These are phyloP conservation scores for Axilococcus clingmanii DNA, from an alignment of 139 green algal genomes.

Conservation along the genomic window DNA sequence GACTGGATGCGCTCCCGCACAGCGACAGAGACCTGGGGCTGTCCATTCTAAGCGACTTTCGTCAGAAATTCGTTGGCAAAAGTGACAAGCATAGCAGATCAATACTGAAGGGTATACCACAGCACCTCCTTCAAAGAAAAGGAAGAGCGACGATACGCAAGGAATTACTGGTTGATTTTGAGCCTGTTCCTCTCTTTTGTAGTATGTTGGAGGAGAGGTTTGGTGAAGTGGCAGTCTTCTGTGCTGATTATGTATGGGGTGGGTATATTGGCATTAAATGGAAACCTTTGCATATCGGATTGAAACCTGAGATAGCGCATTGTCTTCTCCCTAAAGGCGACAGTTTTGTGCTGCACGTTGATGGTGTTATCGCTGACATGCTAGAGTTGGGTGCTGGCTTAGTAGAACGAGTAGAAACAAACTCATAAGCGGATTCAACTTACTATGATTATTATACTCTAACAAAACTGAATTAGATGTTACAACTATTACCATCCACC, in stretches of 20 bases:
- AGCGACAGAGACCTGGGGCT: not conserved
- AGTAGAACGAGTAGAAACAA: constrained; percentile 11
- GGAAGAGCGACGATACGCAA: constrained; percentile 26
- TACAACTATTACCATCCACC: too few relatives aligned
- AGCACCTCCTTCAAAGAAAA: constrained; percentile 25
- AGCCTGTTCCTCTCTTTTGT: constrained; percentile 43
- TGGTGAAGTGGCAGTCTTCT: constrained; percentile 45
- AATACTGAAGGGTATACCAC: constrained; percentile 25
- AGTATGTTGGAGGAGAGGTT: constrained; percentile 30
- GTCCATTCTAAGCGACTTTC: not conserved
- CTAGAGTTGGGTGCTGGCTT: constrained; percentile 19
- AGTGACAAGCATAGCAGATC: constrained; percentile 10
- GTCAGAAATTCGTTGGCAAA: not conserved
- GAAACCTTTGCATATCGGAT: constrained; percentile 27
- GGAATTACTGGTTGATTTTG: constrained; percentile 71
- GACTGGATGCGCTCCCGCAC: constrained; percentile 30
- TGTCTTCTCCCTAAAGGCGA: not conserved
- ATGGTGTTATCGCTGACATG: constrained; percentile 23
- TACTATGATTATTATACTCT: too few relatives aligned
- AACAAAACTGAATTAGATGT: too few relatives aligned
- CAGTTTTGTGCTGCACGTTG: constrained; percentile 7
- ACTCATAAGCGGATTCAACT: too few relatives aligned
- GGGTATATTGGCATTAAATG: constrained; percentile 49
- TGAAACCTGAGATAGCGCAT: constrained; percentile 7
- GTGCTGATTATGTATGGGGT: constrained; percentile 40